These are phyloP conservation scores for Fusarium chaquense DNA, from an alignment of 2,329 filamentous ascomycete genomes.

Conservation along the genomic window DNA sequence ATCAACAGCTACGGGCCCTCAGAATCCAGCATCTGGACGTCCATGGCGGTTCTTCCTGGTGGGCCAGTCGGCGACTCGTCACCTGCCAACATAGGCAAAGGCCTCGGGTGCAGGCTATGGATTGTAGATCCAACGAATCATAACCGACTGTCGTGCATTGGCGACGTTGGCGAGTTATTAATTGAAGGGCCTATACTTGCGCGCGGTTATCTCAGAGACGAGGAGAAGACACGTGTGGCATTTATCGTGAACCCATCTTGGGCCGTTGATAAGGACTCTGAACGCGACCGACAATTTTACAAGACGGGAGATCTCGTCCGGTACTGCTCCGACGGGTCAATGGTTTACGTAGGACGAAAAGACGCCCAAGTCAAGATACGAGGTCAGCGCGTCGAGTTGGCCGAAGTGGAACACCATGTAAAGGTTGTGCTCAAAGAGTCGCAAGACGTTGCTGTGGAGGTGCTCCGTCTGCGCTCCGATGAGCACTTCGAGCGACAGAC, in stretches of 20 bases:
- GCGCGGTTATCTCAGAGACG: constrained; percentile 9
- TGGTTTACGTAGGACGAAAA: constrained; percentile 15
- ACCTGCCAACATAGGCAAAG: constrained; percentile 14
- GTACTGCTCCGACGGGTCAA: constrained; percentile 7
- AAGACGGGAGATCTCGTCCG: constrained; percentile 15
- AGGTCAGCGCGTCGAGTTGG: constrained; percentile 15
- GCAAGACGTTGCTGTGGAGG: constrained; percentile 9
- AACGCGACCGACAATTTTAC: constrained; percentile 10
- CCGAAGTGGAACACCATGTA: constrained; percentile 18
- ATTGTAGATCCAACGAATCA: constrained; percentile 9
- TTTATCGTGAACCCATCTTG: constrained; percentile 13
- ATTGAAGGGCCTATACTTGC: constrained; percentile 15
- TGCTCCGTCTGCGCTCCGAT: constrained; percentile 9
- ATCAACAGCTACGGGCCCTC: constrained; percentile 16
- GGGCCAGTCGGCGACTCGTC: constrained; percentile 6
- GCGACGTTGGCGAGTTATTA: constrained; percentile 7
- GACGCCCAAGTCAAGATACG: constrained; percentile 15
- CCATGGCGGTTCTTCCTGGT: constrained; percentile 12
- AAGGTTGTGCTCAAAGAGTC: constrained; percentile 9
- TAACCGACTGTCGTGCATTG: constrained; percentile 7
- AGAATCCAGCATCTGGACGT: constrained; percentile 16
- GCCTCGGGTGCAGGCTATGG: constrained; percentile 13
- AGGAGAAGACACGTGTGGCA: constrained; percentile 12
- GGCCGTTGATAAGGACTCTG: neutral
- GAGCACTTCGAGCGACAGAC: constrained; percentile 9